These are phyloP conservation scores for Mallotus japonicus DNA, from an alignment of 441 rosid genomes.

Conservation along the genomic window DNA sequence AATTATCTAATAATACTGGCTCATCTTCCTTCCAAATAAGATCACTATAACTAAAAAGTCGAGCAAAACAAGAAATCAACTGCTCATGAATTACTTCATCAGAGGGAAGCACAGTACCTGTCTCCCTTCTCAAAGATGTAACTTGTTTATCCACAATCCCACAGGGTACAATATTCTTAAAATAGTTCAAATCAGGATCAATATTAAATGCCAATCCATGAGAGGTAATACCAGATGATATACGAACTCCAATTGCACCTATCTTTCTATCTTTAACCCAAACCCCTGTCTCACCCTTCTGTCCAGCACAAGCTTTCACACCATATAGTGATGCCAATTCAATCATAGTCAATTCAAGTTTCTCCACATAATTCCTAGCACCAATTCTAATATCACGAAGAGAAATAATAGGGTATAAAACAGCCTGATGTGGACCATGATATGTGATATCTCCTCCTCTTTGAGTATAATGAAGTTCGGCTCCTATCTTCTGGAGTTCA, in stretches of 20 bases:
- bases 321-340: constrained; percentile 66
- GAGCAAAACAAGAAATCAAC: constrained; percentile 70
- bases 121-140: constrained; percentile 79
- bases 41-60: constrained; percentile 50
- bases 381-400: constrained; percentile 72
- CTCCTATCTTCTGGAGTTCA: constrained; percentile 66
- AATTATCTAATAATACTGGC: constrained; percentile 29
- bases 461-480: constrained; percentile 80
- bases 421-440: constrained; percentile 87
- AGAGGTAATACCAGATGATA: constrained; percentile 73
- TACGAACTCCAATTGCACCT: constrained; percentile 87
- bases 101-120: constrained; percentile 51
- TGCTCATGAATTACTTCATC: constrained; percentile 76
- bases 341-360: constrained; percentile 74
- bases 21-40: constrained; percentile 51
- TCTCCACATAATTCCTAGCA: constrained; percentile 80
- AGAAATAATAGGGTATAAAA: constrained; percentile 75
- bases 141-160: constrained; percentile 87
- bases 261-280: constrained; percentile 92
- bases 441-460: constrained; percentile 95
- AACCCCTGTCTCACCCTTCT: constrained; percentile 76
- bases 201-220: constrained; percentile 89
- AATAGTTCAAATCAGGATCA: constrained; percentile 78
- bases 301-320: constrained; percentile 63
- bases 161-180: constrained; percentile 86